Base-by-base conservation (phyloP, 208 protist species). In the Leishmania braziliensis region DNA sequence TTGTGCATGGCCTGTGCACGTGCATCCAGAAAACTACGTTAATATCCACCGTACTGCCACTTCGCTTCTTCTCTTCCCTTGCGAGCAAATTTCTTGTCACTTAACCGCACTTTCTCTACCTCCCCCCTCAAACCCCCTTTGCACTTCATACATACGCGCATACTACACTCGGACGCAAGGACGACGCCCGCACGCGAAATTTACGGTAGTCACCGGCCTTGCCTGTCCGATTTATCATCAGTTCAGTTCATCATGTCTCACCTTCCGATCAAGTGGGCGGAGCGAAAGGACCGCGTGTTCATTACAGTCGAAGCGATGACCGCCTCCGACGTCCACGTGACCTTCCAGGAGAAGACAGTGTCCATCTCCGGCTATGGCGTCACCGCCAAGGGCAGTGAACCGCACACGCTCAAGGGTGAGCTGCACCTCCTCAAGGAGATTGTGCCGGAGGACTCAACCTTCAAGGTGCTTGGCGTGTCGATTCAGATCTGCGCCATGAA, bases 401-500 rank as follows among this genome's bases (percentile, higher is more conserved):
- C 89, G 20, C 91, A 91, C 77, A 84, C 88, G 50, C 80, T 98
- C 33, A 89, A 92, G 62, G 91, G 91, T 39, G 80, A 90, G 78
- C 86, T 98, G 72, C 88, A 88, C 33, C 91, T 98, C 60, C 79
- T 93, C 82, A 92, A 95, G 83, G 91, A 92, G 46, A 98, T 98
- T 69, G 81, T 92, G n/a, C 92, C 95, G 16, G 88, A 85, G 54
- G 82, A 88, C 53, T 95, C 90, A 56, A 95, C 87, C 76, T 98
- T 94, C 86, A 98, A 98, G 91, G 93, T 96, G 56, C 84, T 95
- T 70, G 95, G 95, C 54, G 85, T 92, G n/a, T 71, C 86, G 39
- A 94, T 98, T 51, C 93, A 98, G 85, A 94, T 98, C 72, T 95
- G 90, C 82, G 93, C 93, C 75, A 91, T 91, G 75, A 98, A 98